Evolutionary conservation across 257 asterid species (phyloP).

Genomic region (Petunia axillaris): DNA sequence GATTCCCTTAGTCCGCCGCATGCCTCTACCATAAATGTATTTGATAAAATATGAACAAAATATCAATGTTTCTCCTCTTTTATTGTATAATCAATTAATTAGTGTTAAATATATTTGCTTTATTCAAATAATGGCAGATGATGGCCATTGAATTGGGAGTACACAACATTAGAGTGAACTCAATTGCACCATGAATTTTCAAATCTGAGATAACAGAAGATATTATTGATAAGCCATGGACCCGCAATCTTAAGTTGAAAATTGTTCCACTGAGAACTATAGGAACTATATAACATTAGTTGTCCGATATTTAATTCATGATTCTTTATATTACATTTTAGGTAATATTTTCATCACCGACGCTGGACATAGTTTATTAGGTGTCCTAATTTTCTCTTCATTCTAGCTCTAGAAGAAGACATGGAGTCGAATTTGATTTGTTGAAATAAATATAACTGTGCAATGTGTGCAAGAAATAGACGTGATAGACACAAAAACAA

Average conservation of each 20-base stretch:
- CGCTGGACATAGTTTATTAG: conserved; percentile 58
- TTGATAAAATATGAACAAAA: too few species aligned
- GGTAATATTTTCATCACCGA: conserved; percentile 62
- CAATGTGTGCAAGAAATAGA: too few species aligned
- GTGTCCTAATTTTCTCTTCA: conserved; percentile 29
- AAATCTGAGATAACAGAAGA: conserved; percentile 66
- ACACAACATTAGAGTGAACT: conserved; percentile 65
- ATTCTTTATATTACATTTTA: conserved; percentile 54
- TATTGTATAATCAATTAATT: not conserved
- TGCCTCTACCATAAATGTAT: too few species aligned
- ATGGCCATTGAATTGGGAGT: conserved; percentile 33
- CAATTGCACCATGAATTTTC: conserved; percentile 67
- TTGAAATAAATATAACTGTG: too few species aligned
- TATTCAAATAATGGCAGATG: conserved; percentile 36
- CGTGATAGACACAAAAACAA: too few species aligned
- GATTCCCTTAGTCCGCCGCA: too few species aligned
- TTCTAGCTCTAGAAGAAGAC: conserved; percentile 52
- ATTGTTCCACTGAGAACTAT: conserved; percentile 51
- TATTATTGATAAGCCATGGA: conserved; percentile 60
- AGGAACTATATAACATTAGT: conserved; percentile 60
- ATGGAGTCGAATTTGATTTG: too few species aligned
- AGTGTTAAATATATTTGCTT: not conserved
- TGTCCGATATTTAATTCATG: conserved; percentile 59
- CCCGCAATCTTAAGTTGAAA: conserved; percentile 42
- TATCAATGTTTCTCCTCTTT: not conserved